Percentiles rank a stretch among this genome's conserved stretches.
phyloP scores from a whole-genome alignment of 495 filamentous ascomycete species.

The Aspergillus homomorphus region DNA sequence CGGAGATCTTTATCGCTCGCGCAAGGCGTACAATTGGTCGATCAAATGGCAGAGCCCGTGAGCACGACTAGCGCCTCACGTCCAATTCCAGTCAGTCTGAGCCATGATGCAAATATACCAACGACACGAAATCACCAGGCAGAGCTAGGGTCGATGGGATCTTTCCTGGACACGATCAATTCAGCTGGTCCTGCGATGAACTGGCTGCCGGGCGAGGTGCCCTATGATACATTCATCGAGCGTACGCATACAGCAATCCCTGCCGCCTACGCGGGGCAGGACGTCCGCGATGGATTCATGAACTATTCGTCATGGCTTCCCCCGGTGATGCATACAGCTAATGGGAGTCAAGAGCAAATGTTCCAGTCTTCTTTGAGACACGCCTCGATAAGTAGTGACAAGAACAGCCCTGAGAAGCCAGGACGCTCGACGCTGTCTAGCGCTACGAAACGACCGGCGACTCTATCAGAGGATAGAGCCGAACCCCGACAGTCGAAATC shows the following conservation, averaged over 20 bases:
- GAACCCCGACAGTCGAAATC: slow-evolving; percentile 32
- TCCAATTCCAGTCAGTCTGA: slow-evolving; percentile 16
- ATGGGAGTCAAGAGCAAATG: slow-evolving; percentile 18
- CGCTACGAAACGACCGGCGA: slow-evolving; percentile 26
- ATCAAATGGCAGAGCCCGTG: background rate
- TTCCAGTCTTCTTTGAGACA: slow-evolving; percentile 25
- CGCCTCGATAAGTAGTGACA: slow-evolving; percentile 20
- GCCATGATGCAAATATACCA: slow-evolving; percentile 19
- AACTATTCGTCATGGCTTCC: slow-evolving; percentile 32
- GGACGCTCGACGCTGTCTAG: slow-evolving; percentile 20
- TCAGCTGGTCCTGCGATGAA: slow-evolving; percentile 34
- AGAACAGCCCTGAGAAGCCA: slow-evolving; percentile 17
- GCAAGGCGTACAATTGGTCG: background rate
- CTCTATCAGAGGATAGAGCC: slow-evolving; percentile 40
- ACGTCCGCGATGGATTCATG: slow-evolving; percentile 16
- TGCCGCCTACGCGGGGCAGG: slow-evolving; percentile 11
- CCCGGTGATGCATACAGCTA: slow-evolving; percentile 22
- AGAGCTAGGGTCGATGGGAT: slow-evolving; percentile 23
- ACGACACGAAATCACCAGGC: slow-evolving; percentile 24
- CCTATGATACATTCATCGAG: slow-evolving; percentile 15
- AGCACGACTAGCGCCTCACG: slow-evolving; percentile 4
- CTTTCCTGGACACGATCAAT: slow-evolving; percentile 21
- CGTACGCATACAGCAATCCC: slow-evolving; percentile 11
- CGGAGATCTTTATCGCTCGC: background rate
- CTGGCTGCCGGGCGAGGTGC: slow-evolving; percentile 33